Percentiles rank a stretch among this genome's conserved stretches.
Conservation (phyloP, 2,329 filamentous ascomycete genomes). For the Hypoxylon sp. region DNA sequence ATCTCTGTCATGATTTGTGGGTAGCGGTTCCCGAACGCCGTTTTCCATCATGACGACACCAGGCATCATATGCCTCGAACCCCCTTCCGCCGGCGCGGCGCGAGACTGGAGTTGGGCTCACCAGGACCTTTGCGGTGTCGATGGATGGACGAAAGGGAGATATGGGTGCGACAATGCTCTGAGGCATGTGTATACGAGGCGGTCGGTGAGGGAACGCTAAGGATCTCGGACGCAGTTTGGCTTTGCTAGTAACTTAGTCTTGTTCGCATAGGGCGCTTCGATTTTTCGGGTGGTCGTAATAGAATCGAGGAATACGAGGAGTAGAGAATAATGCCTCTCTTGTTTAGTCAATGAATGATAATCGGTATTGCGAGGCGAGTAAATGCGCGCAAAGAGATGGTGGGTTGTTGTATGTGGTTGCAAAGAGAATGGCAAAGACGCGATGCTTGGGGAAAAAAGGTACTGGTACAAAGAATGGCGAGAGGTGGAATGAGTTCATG, state of each 20-base stretch:
- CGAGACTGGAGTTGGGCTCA: slow-evolving; percentile 45
- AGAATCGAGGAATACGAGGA: slow-evolving; percentile 34
- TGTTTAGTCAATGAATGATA: slow-evolving; percentile 31
- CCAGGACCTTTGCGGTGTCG: slow-evolving; percentile 34
- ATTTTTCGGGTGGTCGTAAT: slow-evolving; percentile 1
- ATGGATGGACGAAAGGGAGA: slow-evolving; percentile 26
- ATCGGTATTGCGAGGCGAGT: slow-evolving; percentile 22
- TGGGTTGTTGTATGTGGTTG: slow-evolving; percentile 16
- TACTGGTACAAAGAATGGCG: slow-evolving; percentile 46
- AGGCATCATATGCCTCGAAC: slow-evolving; percentile 62
- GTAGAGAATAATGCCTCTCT: slow-evolving; percentile 33
- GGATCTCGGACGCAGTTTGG: slow-evolving; percentile 28
- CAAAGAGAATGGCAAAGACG: slow-evolving; percentile 39
- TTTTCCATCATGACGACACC: slow-evolving; percentile 70
- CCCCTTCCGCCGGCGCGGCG: slow-evolving; percentile 55
- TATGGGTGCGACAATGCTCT: slow-evolving; percentile 35
- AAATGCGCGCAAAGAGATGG: slow-evolving; percentile 27
- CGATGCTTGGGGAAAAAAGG: slow-evolving; percentile 39
- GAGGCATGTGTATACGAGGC: slow-evolving; percentile 40
- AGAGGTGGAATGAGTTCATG: slow-evolving; percentile 47
- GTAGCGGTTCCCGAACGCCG: slow-evolving; percentile 67
- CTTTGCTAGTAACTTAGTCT: slow-evolving; percentile 21
- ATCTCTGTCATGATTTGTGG: slow-evolving; percentile 70
- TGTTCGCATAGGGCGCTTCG: slow-evolving; percentile 27
- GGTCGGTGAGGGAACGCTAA: slow-evolving; percentile 16